Base-by-base conservation (phyloP, 2,329 filamentous ascomycete genomes). In the Pseudocercospora fuligena region DNA sequence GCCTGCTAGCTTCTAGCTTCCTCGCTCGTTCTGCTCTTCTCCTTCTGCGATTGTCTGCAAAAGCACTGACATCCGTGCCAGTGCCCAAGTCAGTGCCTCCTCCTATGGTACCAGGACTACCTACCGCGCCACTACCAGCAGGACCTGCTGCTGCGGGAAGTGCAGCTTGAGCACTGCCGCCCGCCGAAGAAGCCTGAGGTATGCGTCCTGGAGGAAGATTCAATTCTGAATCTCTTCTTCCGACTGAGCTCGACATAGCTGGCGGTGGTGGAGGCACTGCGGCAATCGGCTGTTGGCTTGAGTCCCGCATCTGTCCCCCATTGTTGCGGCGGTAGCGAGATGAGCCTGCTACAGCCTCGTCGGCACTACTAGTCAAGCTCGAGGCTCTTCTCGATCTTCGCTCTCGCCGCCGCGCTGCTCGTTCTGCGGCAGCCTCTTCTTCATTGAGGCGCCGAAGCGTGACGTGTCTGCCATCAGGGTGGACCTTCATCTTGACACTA, bases 401-500 rank as follows among this genome's bases (percentile, higher is more conserved):
- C 56, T 86, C 85, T 67, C 80, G 78, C 57, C 83, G 81, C 67
- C 85, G 80, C 8, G 84, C 84, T 70, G 87, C 85, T 29, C 87
- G 84, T 68, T 86, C 86, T 6, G 86, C 86, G 9, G 85, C 86
- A 14, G 87, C 87, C 80, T 89, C 88, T 77, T 88, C 84, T 72
- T 88, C 86, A 11, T 86, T 87, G 27, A 90, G 78, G 12, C 87
- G 81, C 29, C 87, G 82, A 7, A 90, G 80, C 2, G 88, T 90
- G 40, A 90, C 87, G 72, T 88, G 86, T 7, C 87, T 83, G 25
- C 87, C 87, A 69, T 89, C 87, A 65, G 86, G 84, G 76, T 89
- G 87, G 83, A 89, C 87, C 73, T 88, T 88, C 49, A 90, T 84
- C 75, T 89, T 88, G 63, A 90, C 84, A 31, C 85, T 88, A 56